A percentile compares a stretch with the other conserved stretches of the same genome.
phyloP scores from a whole-genome alignment of 2,329 filamentous ascomycete genomes.

The Verticillium dahliae region DNA sequence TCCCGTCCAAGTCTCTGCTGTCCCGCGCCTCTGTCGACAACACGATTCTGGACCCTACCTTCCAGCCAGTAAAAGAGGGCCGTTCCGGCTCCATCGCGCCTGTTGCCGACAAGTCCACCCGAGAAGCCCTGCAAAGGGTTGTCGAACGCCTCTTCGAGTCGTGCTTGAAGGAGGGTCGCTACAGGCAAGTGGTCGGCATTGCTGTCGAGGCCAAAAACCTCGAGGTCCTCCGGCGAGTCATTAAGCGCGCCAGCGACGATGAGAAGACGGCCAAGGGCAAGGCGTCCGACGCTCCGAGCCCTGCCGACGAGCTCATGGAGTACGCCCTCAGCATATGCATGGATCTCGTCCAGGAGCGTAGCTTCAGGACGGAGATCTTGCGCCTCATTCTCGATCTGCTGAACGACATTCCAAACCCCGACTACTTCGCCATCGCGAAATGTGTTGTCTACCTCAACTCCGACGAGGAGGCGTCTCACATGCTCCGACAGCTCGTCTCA shows the following conservation, averaged over 20 bases:
- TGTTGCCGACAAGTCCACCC: constrained; percentile 61
- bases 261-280: constrained; percentile 66
- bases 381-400: constrained; percentile 91
- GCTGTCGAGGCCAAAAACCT: constrained; percentile 92
- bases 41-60: constrained; percentile 52
- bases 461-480: constrained; percentile 80
- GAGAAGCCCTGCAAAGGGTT: constrained; percentile 72
- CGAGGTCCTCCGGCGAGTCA: constrained; percentile 77
- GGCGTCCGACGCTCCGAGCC: constrained; percentile 39
- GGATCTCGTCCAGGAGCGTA: constrained; percentile 92
- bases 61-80: constrained; percentile 47
- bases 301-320: constrained; percentile 88
- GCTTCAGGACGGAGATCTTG: constrained; percentile 76
- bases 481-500: constrained; percentile 75
- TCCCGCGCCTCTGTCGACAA: constrained; percentile 69
- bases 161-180: constrained; percentile 79
- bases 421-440: constrained; percentile 97
- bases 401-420: constrained; percentile 83
- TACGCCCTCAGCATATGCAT: constrained; percentile 95
- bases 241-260: constrained; percentile 82
- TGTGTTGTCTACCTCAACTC: constrained; percentile 95
- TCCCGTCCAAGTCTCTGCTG: constrained; percentile 92
- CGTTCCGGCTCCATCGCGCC: constrained; percentile 58
- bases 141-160: constrained; percentile 88
- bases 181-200: constrained; percentile 94